Conservation (phyloP, 352 stramenopile genomes). For the Phytopythium delawarense region DNA sequence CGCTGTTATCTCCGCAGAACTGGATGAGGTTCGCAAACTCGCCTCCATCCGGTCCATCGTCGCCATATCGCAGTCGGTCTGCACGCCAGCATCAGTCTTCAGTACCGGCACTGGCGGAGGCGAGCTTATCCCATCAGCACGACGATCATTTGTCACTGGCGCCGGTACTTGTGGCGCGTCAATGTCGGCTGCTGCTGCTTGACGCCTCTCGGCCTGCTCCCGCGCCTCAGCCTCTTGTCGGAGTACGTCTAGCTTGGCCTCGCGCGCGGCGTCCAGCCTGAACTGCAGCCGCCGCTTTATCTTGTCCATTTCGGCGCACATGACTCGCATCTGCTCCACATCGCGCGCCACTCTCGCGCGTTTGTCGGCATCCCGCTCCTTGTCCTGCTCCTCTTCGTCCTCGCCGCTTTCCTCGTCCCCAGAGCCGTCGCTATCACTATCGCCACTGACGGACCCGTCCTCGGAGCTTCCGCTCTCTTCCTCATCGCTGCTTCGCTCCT, state of each 20-base stretch:
- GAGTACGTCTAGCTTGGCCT: constrained; percentile 10
- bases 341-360: constrained; percentile 30
- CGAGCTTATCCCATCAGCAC: not conserved
- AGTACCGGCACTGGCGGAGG: not conserved
- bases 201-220: constrained; percentile 8
- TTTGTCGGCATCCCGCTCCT: constrained; percentile 17
- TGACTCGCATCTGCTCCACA: constrained; percentile 37
- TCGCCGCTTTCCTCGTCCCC: constrained; percentile 12
- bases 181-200: constrained; percentile 11
- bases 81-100: not conserved
- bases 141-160: not conserved
- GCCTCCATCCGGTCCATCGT: constrained; percentile 5
- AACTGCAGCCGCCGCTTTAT: constrained; percentile 53
- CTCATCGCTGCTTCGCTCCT: constrained; percentile 8
- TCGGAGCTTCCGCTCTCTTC: constrained; percentile 18
- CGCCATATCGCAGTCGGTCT: constrained; percentile 5
- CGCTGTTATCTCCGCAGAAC: not conserved
- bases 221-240: constrained; percentile 6
- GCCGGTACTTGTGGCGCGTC: not conserved
- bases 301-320: constrained; percentile 60
- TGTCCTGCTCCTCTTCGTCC: constrained; percentile 11
- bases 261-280: constrained; percentile 23
- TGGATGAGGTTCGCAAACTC: not conserved
- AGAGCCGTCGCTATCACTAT: constrained; percentile 8
- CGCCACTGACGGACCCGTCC: constrained; percentile 3